Percentiles rank a stretch among this genome's conserved stretches.
These are phyloP conservation scores for Tetrapyrgos nigripes DNA, from an alignment of 1,284 basidiomycete species.

Conservation along the genomic window DNA sequence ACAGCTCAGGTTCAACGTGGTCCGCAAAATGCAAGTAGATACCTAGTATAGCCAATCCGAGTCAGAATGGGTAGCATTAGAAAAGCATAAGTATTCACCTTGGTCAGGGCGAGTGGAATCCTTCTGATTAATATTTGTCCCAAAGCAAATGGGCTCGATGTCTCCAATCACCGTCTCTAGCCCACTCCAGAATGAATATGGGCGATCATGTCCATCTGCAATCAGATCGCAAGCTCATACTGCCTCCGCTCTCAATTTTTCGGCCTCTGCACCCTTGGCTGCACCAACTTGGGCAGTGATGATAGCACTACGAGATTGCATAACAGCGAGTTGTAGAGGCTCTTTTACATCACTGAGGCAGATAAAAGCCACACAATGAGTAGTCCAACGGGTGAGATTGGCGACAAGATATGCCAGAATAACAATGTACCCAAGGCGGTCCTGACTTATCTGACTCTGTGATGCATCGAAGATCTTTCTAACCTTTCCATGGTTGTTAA, in stretches of 20 bases:
- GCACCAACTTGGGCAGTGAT: constrained; percentile 20
- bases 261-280: constrained; percentile 1
- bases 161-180: constrained; percentile 31
- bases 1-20: constrained; percentile 24
- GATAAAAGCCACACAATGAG: constrained; percentile 21
- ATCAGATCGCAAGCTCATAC: background rate
- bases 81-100: constrained; percentile 6
- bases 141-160: constrained; percentile 36
- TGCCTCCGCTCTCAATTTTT: background rate
- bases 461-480: constrained; percentile 1
- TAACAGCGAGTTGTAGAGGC: constrained; percentile 14
- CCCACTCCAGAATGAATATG: constrained; percentile 29
- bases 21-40: constrained; percentile 34
- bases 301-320: constrained; percentile 7
- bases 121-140: constrained; percentile 33
- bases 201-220: background rate
- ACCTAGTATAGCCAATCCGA: constrained; percentile 31
- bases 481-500: background rate
- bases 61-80: too few species aligned
- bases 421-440: background rate
- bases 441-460: constrained; percentile 4
- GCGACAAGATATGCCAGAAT: constrained; percentile 19
- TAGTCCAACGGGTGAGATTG: constrained; percentile 23
- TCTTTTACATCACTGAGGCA: constrained; percentile 9
- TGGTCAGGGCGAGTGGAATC: constrained; percentile 29